Conservation (phyloP, 164 flowering plant genomes). For the Vitis labrusca region DNA sequence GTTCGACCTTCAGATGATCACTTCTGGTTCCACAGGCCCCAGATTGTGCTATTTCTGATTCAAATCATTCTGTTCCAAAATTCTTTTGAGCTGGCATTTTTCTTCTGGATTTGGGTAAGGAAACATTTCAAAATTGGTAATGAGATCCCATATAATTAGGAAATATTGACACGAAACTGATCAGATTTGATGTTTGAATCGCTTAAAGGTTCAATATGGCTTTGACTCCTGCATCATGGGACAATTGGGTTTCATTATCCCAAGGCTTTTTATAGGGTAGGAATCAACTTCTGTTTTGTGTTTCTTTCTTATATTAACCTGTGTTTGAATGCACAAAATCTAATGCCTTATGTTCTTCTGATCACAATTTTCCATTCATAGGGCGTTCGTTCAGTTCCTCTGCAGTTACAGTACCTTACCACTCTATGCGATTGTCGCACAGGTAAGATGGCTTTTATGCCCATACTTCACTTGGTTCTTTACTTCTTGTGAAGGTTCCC, state of each 20-base stretch:
- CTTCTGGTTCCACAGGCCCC: slow-evolving; percentile 82
- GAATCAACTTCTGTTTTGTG: not conserved
- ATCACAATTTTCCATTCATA: slow-evolving; percentile 1
- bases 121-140: no score
- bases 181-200: no score
- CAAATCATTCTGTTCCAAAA: slow-evolving; percentile 96
- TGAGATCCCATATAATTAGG: no score
- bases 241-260: slow-evolving; percentile 57
- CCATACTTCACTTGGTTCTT: not conserved
- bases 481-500: not conserved
- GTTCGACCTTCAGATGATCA: slow-evolving; percentile 82
- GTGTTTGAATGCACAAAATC: no score
- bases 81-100: slow-evolving; percentile 91
- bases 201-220: slow-evolving; percentile 55
- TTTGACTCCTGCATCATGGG: slow-evolving; percentile 93
- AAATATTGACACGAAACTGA: no score
- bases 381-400: slow-evolving; percentile 35
- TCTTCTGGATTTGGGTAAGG: slow-evolving; percentile 93
- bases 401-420: slow-evolving; percentile 54
- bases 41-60: slow-evolving; percentile 68
- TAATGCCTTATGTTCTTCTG: no score
- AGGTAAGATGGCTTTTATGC: slow-evolving; percentile 29
- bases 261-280: slow-evolving; percentile 89
- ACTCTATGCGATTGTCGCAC: slow-evolving; percentile 64
- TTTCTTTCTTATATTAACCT: no score